Conservation (phyloP, 2,329 filamentous ascomycete species). For the Penicillium digitatum region DNA sequence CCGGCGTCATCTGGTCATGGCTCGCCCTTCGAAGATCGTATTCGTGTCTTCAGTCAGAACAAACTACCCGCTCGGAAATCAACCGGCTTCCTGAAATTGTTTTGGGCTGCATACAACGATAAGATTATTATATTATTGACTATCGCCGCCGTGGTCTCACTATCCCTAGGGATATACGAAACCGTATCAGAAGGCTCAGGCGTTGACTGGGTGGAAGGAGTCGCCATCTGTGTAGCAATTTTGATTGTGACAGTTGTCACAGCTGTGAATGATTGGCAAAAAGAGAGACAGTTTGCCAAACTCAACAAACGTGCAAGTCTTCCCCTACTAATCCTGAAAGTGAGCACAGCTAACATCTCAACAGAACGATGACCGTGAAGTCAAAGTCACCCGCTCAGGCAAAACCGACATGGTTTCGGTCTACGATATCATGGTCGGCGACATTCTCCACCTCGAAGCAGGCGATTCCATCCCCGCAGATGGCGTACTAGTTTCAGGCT, state of each 20-base stretch:
- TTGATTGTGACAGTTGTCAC: conserved; percentile 61
- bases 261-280: conserved; percentile 64
- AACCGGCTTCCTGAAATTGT: conserved; percentile 56
- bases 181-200: conserved; percentile 50
- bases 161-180: conserved; percentile 67
- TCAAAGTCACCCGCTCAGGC: conserved; percentile 65
- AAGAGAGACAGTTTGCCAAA: conserved; percentile 62
- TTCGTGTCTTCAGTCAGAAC: conserved; percentile 59
- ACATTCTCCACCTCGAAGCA: conserved; percentile 64
- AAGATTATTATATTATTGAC: conserved; percentile 68
- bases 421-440: conserved; percentile 64
- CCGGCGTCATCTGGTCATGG: conserved; percentile 14
- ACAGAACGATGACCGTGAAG: conserved; percentile 61
- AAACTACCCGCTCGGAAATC: conserved; percentile 60
- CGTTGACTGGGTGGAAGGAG: conserved; percentile 65
- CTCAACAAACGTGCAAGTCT: conserved; percentile 50
- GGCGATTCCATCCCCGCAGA: conserved; percentile 69
- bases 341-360: conserved; percentile 17
- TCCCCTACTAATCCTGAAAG: neutral
- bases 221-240: conserved; percentile 63
- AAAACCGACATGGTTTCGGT: conserved; percentile 61
- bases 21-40: conserved; percentile 52
- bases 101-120: conserved; percentile 70
- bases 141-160: conserved; percentile 63
- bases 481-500: conserved; percentile 63